Base-by-base conservation (phyloP, 2,329 filamentous ascomycete species). In the Fusarium torulosum region DNA sequence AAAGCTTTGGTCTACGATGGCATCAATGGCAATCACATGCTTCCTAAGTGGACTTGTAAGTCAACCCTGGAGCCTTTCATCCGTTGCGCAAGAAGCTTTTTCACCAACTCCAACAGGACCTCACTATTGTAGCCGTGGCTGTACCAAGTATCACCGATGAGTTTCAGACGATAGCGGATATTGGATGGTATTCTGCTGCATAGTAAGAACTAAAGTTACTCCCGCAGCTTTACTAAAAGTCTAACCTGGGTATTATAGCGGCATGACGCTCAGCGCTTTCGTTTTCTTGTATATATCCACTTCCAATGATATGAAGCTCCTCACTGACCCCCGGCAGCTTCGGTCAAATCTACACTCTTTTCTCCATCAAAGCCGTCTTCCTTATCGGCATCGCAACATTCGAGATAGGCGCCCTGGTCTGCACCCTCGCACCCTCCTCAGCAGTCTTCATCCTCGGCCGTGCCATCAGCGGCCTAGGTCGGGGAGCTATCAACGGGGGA, bases 381-480 rank as follows among this genome's bases (percentile, higher is more conserved):
- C 58, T 77, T 3, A 50, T 63, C 10, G 72, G 74, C 1, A 67
- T 79, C 13, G 63, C 66, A 7, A 54, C 77, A 7, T 79, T 79
- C 29, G 76, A 77, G 14, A 46, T 69, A 3, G 79, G 79, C 1
- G 75, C 75, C 17, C 54, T 80, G 8, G 65, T 80, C 10, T 80
- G 77, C 25, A 79, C 76, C 0, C 57, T 76, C 1, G 79, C 78
- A 3, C 75, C 78, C 0, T 75, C 64, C 3, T 80, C 79, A 0
- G 70, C 75, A 1, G 60, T 73, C 20, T 76, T 81, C 25, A 78
- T 81, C 25, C 63, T 79, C 17, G 79, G 79, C 2, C 76, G 79
- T 1, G 78, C 78, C 4, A 59, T 80, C 6, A 76, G 74, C 8
- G 79, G 79, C 14, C 59, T 79, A 8, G 79, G 79, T 1, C 67